Percentiles rank a stretch among this genome's conserved stretches.
Evolutionary conservation across 2,329 filamentous ascomycete genomes (phyloP).

Genomic region (Dactylonectria macrodidyma): DNA sequence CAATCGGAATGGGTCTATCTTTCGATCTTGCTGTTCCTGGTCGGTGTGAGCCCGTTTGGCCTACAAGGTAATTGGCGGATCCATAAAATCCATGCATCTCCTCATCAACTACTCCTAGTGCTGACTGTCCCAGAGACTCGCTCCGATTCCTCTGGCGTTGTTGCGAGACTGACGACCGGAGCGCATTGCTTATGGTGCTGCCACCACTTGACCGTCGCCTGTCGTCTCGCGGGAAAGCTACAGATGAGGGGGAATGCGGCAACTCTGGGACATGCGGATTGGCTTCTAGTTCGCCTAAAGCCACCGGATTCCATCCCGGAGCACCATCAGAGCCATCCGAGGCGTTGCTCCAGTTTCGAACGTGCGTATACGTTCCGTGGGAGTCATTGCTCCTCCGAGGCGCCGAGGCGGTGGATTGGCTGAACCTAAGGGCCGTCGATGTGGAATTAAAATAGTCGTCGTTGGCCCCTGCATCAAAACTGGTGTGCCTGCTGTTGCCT

Average conservation of each 20-base stretch:
- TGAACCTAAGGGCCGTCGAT: slow-evolving; percentile 33
- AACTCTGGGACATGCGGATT: slow-evolving; percentile 55
- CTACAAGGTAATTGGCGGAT: slow-evolving; percentile 55
- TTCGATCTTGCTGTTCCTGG: slow-evolving; percentile 32
- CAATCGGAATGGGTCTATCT: background rate
- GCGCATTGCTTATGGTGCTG: slow-evolving; percentile 38
- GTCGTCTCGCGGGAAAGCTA: slow-evolving; percentile 37
- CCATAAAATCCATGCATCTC: slow-evolving; percentile 66
- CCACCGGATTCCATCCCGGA: slow-evolving; percentile 42
- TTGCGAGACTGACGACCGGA: slow-evolving; percentile 45
- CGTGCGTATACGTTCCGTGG: slow-evolving; percentile 54
- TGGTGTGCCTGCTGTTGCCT: slow-evolving; percentile 47
- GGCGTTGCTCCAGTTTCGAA: slow-evolving; percentile 60
- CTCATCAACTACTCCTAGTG: slow-evolving; percentile 57
- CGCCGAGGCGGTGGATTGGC: slow-evolving; percentile 42
- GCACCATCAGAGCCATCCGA: slow-evolving; percentile 59
- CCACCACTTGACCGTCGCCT: slow-evolving; percentile 47
- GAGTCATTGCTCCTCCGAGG: slow-evolving; percentile 57
- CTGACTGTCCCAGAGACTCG: slow-evolving; percentile 41
- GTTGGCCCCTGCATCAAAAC: slow-evolving; percentile 47
- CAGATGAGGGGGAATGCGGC: slow-evolving; percentile 49
- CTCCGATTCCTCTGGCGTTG: slow-evolving; percentile 46
- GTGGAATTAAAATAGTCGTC: slow-evolving; percentile 50
- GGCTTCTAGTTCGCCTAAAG: slow-evolving; percentile 55
- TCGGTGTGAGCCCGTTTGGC: slow-evolving; percentile 56